phyloP scores from a whole-genome alignment of 768 basidiomycete genomes.

The Chlorophyllum brunneum region DNA sequence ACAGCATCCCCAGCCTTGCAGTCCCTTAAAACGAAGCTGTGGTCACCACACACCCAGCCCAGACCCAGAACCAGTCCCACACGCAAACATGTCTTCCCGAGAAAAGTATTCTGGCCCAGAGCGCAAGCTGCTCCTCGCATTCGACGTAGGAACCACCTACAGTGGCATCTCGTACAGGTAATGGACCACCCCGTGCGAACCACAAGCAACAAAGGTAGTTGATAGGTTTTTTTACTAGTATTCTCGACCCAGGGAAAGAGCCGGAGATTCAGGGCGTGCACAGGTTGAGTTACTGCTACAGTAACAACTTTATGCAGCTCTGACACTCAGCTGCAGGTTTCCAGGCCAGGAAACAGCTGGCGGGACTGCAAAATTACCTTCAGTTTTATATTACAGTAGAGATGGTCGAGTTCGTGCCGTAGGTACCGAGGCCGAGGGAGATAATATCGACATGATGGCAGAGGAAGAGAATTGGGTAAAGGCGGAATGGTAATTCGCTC shows the following conservation, averaged over 20 bases:
- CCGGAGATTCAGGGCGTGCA: conserved; percentile 25
- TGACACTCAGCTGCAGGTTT: conserved; percentile 11
- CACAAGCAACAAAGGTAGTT: not conserved
- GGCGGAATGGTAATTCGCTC: conserved; percentile 12
- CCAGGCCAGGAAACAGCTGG: conserved; percentile 15
- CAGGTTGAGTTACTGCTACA: conserved; percentile 15
- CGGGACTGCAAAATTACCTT: conserved; percentile 16
- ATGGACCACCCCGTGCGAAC: conserved; percentile 18
- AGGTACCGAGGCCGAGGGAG: conserved; percentile 14
- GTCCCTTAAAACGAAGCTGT: not conserved
- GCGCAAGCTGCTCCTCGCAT: conserved; percentile 13
- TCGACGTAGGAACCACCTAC: conserved; percentile 16
- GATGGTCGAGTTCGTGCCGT: conserved; percentile 11
- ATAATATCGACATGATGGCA: conserved; percentile 12
- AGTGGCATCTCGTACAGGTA: conserved; percentile 17
- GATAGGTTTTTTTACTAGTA: conserved; percentile 14
- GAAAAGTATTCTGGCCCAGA: conserved; percentile 8
- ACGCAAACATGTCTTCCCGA: conserved; percentile 8
- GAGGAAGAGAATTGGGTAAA: conserved; percentile 15
- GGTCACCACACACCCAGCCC: not conserved
- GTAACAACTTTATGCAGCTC: not conserved
- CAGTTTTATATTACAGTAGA: conserved; percentile 15
- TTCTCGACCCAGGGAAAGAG: conserved; percentile 23
- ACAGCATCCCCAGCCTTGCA: not conserved
- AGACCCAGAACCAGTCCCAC: not conserved